Conservation (phyloP, 75 land plant species). For the Selaginella moellendorffii region DNA sequence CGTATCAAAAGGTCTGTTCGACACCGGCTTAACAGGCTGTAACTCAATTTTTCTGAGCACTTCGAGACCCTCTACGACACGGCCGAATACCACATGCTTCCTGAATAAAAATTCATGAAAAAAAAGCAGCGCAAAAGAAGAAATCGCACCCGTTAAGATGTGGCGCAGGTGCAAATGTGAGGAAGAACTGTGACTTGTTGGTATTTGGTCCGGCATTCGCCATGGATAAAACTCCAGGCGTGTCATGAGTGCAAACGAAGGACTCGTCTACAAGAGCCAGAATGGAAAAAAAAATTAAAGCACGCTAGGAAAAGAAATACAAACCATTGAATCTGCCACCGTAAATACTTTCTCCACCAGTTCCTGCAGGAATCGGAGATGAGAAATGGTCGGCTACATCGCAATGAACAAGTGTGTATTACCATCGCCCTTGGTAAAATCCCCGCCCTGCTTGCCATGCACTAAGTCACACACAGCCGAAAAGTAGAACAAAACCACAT, state of each 20-base stretch:
- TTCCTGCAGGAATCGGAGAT: slow-evolving; percentile 36
- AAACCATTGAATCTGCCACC: slow-evolving; percentile 77
- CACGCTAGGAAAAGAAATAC: neutral
- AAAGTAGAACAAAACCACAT: slow-evolving; percentile 3
- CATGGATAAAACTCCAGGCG: neutral
- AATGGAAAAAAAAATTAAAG: no score
- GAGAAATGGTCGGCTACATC: neutral
- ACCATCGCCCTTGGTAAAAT: neutral
- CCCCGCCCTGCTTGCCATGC: neutral
- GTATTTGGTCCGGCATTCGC: neutral
- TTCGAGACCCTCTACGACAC: slow-evolving; percentile 67
- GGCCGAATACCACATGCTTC: slow-evolving; percentile 92
- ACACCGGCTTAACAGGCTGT: slow-evolving; percentile 34
- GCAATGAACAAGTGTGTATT: neutral
- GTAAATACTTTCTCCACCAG: slow-evolving; percentile 93
- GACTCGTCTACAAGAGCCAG: neutral
- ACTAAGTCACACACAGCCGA: neutral
- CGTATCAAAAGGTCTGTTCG: slow-evolving; percentile 42
- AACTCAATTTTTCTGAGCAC: slow-evolving; percentile 59
- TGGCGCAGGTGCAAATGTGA: neutral
- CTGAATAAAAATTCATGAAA: slow-evolving; percentile 24
- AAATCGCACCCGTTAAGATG: neutral
- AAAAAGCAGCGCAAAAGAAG: neutral
- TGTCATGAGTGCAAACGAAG: neutral
- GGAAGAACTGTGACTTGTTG: neutral